Evolutionary conservation across 2,329 filamentous ascomycete genomes (phyloP).

Genomic region (Claviceps spartinae): DNA sequence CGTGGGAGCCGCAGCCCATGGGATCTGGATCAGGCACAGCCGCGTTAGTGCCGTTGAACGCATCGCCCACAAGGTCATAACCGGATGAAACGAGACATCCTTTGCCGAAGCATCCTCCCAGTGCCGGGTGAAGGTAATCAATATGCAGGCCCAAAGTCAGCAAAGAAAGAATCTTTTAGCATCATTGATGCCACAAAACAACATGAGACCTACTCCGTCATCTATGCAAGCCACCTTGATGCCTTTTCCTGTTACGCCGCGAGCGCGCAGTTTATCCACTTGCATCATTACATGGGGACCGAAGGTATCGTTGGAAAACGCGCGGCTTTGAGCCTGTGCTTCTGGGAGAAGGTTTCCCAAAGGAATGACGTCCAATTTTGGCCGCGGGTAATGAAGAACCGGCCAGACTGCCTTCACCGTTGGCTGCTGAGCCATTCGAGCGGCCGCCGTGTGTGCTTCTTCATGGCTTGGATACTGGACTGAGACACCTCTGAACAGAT

Average conservation of each 20-base stretch:
- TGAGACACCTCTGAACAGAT: not conserved
- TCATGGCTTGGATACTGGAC: not conserved
- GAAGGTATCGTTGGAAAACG: not conserved
- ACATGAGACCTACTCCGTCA: conserved; percentile 21
- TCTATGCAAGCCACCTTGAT: conserved; percentile 8
- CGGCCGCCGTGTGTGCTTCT: not conserved
- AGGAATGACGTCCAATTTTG: not conserved
- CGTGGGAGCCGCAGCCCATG: conserved; percentile 10
- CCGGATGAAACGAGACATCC: conserved; percentile 25
- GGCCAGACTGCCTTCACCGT: not conserved
- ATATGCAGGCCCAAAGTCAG: conserved; percentile 21
- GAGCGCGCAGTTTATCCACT: conserved; percentile 7
- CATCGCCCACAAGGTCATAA: conserved; percentile 14
- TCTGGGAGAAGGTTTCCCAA: not conserved
- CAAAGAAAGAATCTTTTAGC: not conserved
- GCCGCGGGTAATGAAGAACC: not conserved
- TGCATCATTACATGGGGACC: conserved; percentile 10
- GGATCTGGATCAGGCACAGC: conserved; percentile 11
- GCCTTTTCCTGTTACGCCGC: conserved; percentile 8
- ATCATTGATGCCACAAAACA: not conserved
- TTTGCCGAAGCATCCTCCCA: conserved; percentile 44
- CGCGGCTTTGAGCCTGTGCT: not conserved
- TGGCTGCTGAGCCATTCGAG: not conserved
- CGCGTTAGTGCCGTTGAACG: conserved; percentile 4
- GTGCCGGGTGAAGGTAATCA: conserved; percentile 44